A percentile compares a stretch with the other conserved stretches of the same genome.
Evolutionary conservation across 768 basidiomycete genomes (phyloP).

Genomic region (Chiua virens): DNA sequence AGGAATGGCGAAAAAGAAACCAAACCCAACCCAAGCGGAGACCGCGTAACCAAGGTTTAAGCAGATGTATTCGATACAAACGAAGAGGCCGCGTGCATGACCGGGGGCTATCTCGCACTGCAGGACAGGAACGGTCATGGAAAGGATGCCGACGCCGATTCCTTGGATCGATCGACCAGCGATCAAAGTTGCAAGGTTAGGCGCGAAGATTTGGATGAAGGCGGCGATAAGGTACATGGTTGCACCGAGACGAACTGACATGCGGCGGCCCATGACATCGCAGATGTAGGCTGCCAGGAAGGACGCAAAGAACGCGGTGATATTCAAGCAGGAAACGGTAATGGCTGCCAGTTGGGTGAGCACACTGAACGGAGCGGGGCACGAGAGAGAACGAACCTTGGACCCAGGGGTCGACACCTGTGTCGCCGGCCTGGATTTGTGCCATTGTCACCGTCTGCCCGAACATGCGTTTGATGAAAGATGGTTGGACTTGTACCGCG

Average conservation of each 20-base stretch:
- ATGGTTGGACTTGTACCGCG: conserved; percentile 50
- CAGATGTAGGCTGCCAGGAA: conserved; percentile 48
- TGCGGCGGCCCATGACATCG: conserved; percentile 50
- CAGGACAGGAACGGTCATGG: conserved; percentile 50
- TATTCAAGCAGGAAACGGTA: conserved; percentile 48
- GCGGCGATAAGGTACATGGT: conserved; percentile 49
- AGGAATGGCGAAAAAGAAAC: conserved; percentile 46
- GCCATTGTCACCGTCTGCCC: conserved; percentile 43
- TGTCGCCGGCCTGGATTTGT: conserved; percentile 43
- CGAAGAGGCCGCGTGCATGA: conserved; percentile 50
- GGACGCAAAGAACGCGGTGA: conserved; percentile 49
- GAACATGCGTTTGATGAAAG: conserved; percentile 51
- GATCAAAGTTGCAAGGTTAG: conserved; percentile 41
- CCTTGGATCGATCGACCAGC: conserved; percentile 48
- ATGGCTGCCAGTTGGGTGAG: conserved; percentile 36
- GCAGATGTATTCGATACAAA: conserved; percentile 53
- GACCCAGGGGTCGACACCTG: conserved; percentile 45
- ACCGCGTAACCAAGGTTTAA: conserved; percentile 51
- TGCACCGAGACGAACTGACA: conserved; percentile 50
- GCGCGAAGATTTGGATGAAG: conserved; percentile 50
- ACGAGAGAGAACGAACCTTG: conserved; percentile 37
- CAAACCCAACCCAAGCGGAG: conserved; percentile 50
- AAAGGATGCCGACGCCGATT: conserved; percentile 49
- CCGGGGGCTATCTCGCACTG: conserved; percentile 51
- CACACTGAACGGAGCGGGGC: not conserved